A percentile compares a stretch with the other conserved stretches of the same genome.
These are phyloP conservation scores for Lactuca saligna DNA, from an alignment of 129 eudicot genomes.

Conservation along the genomic window DNA sequence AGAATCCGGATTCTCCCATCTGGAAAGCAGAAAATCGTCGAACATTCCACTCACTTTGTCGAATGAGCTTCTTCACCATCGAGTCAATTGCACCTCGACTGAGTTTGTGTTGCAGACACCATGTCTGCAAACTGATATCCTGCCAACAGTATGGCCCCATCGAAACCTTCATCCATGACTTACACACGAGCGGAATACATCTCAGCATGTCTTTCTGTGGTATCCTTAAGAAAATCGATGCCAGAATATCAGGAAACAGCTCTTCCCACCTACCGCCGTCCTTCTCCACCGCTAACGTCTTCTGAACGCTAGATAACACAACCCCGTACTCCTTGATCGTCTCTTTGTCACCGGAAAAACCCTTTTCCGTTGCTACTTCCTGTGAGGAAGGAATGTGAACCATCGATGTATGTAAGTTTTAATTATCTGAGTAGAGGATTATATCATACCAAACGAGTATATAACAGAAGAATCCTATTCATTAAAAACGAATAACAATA, in stretches of 20 bases:
- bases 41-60: conserved; percentile 14
- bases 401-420: too few species aligned
- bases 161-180: conserved; percentile 17
- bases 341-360: too few species aligned
- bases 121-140: neutral
- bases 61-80: conserved; percentile 23
- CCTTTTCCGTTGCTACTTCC: too few species aligned
- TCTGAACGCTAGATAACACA: neutral
- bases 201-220: conserved; percentile 24
- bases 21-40: conserved; percentile 17
- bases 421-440: too few species aligned
- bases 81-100: conserved; percentile 2
- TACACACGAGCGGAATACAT: conserved; percentile 25
- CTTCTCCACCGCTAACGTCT: neutral
- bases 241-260: conserved; percentile 17
- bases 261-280: neutral
- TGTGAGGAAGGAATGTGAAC: too few species aligned
- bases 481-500: too few species aligned
- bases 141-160: conserved; percentile 16
- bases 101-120: conserved; percentile 3
- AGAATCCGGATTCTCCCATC: conserved; percentile 18
- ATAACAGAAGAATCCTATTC: too few species aligned
- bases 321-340: too few species aligned
- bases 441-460: too few species aligned
- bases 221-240: conserved; percentile 14